A percentile compares a stretch with the other conserved stretches of the same genome.
Conservation (phyloP, 768 basidiomycete species). For the Pleurotus tuber-regium region DNA sequence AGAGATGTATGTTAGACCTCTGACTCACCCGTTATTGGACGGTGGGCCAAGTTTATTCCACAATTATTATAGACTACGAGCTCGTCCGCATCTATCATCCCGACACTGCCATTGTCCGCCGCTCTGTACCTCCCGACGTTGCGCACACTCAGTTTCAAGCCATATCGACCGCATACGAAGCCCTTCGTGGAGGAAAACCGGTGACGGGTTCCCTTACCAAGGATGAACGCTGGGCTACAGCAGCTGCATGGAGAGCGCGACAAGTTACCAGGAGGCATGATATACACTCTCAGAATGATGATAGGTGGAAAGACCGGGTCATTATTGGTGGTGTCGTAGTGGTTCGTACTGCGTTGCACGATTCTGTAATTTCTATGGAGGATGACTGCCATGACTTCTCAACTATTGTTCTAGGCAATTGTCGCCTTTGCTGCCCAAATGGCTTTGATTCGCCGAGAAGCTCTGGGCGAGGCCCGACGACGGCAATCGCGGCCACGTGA, state of each 20-base stretch:
- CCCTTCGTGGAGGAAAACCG: slow-evolving; percentile 38
- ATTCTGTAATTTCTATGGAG: neutral
- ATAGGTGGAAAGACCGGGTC: slow-evolving; percentile 49
- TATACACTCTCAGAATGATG: slow-evolving; percentile 28
- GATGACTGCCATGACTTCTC: neutral
- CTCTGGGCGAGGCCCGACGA: neutral
- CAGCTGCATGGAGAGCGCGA: slow-evolving; percentile 12
- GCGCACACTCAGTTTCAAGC: slow-evolving; percentile 63
- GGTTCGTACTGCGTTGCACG: slow-evolving; percentile 31
- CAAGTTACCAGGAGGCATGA: slow-evolving; percentile 19
- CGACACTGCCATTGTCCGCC: slow-evolving; percentile 48
- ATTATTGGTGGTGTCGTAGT: slow-evolving; percentile 47
- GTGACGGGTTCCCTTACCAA: slow-evolving; percentile 17
- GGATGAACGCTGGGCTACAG: slow-evolving; percentile 14
- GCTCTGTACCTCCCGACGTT: slow-evolving; percentile 33
- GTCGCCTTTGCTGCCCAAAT: neutral
- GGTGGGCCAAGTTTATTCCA: no score
- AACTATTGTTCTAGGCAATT: neutral
- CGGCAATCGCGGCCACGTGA: neutral
- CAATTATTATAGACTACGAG: slow-evolving; percentile 76
- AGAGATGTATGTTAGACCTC: slow-evolving; percentile 59
- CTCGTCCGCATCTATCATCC: slow-evolving; percentile 73
- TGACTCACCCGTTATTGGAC: no score
- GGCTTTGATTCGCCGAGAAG: neutral
- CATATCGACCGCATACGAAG: slow-evolving; percentile 63